phyloP scores from a whole-genome alignment of 2,329 filamentous ascomycete genomes.

The Neopestalotiopsis sp. region DNA sequence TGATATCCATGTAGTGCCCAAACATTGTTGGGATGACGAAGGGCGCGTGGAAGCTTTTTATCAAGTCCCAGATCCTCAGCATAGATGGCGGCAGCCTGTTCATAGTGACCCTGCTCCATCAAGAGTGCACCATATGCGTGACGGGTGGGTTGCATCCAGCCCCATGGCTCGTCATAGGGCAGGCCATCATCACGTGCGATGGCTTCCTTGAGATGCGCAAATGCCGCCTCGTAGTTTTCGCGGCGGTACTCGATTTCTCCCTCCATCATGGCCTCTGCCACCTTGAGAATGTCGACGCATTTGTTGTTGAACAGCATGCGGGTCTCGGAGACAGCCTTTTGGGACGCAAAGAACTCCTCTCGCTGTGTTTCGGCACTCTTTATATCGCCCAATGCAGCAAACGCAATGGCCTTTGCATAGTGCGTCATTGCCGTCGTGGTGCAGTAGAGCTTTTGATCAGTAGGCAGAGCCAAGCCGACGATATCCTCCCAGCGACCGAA shows the following conservation, averaged over 20 bases:
- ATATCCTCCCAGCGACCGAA: slow-evolving; percentile 77
- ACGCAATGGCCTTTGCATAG: slow-evolving; percentile 73
- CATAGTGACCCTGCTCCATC: slow-evolving; percentile 67
- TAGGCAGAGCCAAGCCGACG: slow-evolving; percentile 59
- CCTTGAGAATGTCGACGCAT: slow-evolving; percentile 65
- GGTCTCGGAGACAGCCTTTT: slow-evolving; percentile 57
- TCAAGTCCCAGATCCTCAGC: slow-evolving; percentile 66
- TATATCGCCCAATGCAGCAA: slow-evolving; percentile 62
- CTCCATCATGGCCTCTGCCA: slow-evolving; percentile 72
- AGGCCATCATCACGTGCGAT: slow-evolving; percentile 67
- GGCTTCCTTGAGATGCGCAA: slow-evolving; percentile 61
- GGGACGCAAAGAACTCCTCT: slow-evolving; percentile 55
- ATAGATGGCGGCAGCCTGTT: slow-evolving; percentile 63
- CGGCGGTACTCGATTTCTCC: slow-evolving; percentile 77
- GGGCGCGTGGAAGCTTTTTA: slow-evolving; percentile 65
- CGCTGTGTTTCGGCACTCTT: slow-evolving; percentile 59
- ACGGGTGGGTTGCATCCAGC: slow-evolving; percentile 78
- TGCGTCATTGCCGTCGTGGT: slow-evolving; percentile 71
- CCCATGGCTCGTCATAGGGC: slow-evolving; percentile 78
- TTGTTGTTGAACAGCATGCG: slow-evolving; percentile 75
- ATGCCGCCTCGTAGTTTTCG: slow-evolving; percentile 63
- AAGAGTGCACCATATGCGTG: slow-evolving; percentile 75
- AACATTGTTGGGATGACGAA: slow-evolving; percentile 74
- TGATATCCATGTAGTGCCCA: slow-evolving; percentile 78
- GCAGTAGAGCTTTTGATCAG: slow-evolving; percentile 67